These are phyloP conservation scores for Blastomyces silverae DNA, from an alignment of 2,329 filamentous ascomycete genomes.

Conservation along the genomic window DNA sequence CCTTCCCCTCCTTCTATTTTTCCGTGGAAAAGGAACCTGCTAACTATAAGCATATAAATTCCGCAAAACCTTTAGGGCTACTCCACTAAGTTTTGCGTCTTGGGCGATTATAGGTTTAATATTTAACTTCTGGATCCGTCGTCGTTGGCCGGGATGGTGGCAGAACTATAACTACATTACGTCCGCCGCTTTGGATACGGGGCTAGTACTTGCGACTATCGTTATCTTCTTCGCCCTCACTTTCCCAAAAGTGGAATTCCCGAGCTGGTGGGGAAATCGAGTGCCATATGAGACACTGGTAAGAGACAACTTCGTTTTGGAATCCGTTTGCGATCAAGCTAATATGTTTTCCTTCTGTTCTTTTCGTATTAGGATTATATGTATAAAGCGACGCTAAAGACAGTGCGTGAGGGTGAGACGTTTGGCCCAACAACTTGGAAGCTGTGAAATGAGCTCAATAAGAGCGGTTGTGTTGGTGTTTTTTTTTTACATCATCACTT, in stretches of 20 bases:
- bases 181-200: conserved; percentile 40
- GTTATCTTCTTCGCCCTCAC: conserved; percentile 62
- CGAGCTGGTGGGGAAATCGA: conserved; percentile 54
- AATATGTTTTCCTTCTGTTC: background rate
- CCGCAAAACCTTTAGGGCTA: conserved; percentile 38
- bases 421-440: conserved; percentile 15
- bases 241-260: conserved; percentile 48
- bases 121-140: conserved; percentile 36
- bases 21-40: conserved; percentile 46
- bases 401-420: conserved; percentile 11
- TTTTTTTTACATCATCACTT: background rate
- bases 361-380: conserved; percentile 13
- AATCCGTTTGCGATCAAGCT: background rate
- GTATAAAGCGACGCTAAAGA: conserved; percentile 16
- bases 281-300: conserved; percentile 27
- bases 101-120: conserved; percentile 53
- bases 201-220: conserved; percentile 57
- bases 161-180: conserved; percentile 38
- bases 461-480: background rate
- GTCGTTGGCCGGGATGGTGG: conserved; percentile 35
- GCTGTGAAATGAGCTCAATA: background rate
- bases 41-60: conserved; percentile 36
- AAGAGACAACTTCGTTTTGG: conserved; percentile 8
- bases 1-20: conserved; percentile 40
- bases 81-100: conserved; percentile 58